These are phyloP conservation scores for Begonia loranthoides DNA, from an alignment of 306 rosid genomes.

Conservation along the genomic window DNA sequence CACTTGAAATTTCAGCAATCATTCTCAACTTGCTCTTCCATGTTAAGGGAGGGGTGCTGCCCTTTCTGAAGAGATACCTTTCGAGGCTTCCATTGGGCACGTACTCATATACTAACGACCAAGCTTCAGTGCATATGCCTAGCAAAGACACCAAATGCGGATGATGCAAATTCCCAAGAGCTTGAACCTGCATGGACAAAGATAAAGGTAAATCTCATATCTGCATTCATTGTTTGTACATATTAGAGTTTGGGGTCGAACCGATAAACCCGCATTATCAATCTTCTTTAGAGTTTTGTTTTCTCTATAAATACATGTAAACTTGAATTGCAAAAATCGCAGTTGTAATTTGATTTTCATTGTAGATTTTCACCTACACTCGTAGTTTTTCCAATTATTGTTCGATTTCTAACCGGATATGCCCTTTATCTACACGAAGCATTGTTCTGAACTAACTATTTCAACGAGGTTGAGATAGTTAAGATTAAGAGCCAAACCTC, in stretches of 20 bases:
- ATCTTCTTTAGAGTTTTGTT: too few species aligned
- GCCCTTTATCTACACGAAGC: too few species aligned
- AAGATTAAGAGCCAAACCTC: constrained; percentile 27
- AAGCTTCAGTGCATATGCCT: constrained; percentile 73
- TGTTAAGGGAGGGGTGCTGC: constrained; percentile 30
- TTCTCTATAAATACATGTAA: too few species aligned
- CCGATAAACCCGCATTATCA: too few species aligned
- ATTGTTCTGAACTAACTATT: too few species aligned
- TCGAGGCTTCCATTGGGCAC: constrained; percentile 71
- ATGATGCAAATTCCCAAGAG: constrained; percentile 70
- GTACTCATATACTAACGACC: constrained; percentile 79
- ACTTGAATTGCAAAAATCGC: too few species aligned
- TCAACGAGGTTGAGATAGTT: too few species aligned
- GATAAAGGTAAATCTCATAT: constrained; percentile 5
- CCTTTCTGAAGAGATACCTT: constrained; percentile 49
- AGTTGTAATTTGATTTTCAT: too few species aligned
- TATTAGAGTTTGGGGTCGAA: background rate
- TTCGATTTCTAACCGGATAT: too few species aligned
- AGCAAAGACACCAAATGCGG: constrained; percentile 77
- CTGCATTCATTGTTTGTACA: too few species aligned
- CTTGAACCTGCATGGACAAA: constrained; percentile 52
- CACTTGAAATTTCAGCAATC: constrained; percentile 72
- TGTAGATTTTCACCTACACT: too few species aligned
- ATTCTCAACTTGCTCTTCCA: constrained; percentile 63
- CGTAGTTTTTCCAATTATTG: too few species aligned